phyloP scores from a whole-genome alignment of 495 filamentous ascomycete genomes.

The Monascus purpureus region DNA sequence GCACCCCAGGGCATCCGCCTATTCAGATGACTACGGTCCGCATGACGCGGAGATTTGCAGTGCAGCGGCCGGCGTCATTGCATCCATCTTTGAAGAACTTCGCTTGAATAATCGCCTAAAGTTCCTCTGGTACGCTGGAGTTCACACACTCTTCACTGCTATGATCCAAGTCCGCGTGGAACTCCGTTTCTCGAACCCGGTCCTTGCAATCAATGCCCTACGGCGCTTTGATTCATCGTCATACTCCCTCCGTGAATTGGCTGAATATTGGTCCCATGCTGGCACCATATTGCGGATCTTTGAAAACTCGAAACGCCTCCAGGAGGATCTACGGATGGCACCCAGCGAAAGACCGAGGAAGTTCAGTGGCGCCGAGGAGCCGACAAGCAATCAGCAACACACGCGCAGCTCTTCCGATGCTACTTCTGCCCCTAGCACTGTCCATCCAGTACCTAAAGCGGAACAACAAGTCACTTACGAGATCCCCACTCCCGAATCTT shows the following conservation, averaged over 20 bases:
- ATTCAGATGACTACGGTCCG: slow-evolving; percentile 30
- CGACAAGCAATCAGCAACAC: not conserved
- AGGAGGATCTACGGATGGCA: slow-evolving; percentile 28
- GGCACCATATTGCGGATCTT: slow-evolving; percentile 32
- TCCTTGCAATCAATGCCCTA: slow-evolving; percentile 34
- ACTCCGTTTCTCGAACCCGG: slow-evolving; percentile 34
- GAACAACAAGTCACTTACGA: slow-evolving; percentile 15
- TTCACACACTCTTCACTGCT: slow-evolving; percentile 33
- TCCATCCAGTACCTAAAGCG: not conserved
- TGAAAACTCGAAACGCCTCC: slow-evolving; percentile 31
- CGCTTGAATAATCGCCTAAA: slow-evolving; percentile 35
- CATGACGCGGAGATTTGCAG: slow-evolving; percentile 34
- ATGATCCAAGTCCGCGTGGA: slow-evolving; percentile 39
- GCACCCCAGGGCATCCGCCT: slow-evolving; percentile 28
- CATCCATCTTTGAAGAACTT: slow-evolving; percentile 35
- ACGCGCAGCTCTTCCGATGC: not conserved
- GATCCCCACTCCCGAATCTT: slow-evolving; percentile 24
- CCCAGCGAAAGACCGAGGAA: slow-evolving; percentile 23
- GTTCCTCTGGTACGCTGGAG: slow-evolving; percentile 33
- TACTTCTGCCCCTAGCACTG: not conserved
- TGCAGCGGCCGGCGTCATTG: slow-evolving; percentile 32
- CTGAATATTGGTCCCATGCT: slow-evolving; percentile 32
- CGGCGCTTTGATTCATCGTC: slow-evolving; percentile 33
- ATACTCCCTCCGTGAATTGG: slow-evolving; percentile 29
- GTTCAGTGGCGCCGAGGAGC: slow-evolving; percentile 10